Evolutionary conservation across 73 alveolate species (phyloP).

Genomic region (Paramecium primaurelia): DNA sequence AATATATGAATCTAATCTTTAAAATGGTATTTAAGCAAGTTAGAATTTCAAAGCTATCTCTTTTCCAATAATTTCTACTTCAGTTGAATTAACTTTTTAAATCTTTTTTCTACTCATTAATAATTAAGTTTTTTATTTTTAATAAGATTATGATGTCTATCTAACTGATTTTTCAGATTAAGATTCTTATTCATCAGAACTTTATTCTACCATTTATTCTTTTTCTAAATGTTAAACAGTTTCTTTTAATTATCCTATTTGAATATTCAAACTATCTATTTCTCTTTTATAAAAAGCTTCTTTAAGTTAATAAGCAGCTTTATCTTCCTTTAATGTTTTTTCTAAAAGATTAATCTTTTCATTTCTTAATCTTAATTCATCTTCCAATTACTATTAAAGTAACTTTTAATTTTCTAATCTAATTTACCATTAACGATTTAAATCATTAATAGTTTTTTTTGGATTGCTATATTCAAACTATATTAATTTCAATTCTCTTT

Average conservation of each 20-base stretch:
- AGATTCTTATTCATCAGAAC: conserved; percentile 7
- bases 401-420: neutral
- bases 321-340: neutral
- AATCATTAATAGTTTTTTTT: neutral
- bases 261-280: conserved; percentile 16
- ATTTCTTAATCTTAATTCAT: neutral
- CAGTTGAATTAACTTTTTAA: neutral
- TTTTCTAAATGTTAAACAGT: neutral
- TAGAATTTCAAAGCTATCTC: neutral
- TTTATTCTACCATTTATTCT: neutral
- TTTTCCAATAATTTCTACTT: neutral
- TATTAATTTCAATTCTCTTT: neutral
- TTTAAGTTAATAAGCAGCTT: neutral
- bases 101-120: neutral
- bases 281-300: neutral
- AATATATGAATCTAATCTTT: neutral
- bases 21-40: neutral
- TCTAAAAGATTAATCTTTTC: neutral
- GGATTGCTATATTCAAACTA: conserved; percentile 35
- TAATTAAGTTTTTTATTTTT: neutral
- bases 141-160: neutral
- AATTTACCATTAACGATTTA: neutral
- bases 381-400: neutral
- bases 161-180: neutral
- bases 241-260: neutral